phyloP scores from a whole-genome alignment of 73 alveolate species.

The Tetrahymena malaccensis region DNA sequence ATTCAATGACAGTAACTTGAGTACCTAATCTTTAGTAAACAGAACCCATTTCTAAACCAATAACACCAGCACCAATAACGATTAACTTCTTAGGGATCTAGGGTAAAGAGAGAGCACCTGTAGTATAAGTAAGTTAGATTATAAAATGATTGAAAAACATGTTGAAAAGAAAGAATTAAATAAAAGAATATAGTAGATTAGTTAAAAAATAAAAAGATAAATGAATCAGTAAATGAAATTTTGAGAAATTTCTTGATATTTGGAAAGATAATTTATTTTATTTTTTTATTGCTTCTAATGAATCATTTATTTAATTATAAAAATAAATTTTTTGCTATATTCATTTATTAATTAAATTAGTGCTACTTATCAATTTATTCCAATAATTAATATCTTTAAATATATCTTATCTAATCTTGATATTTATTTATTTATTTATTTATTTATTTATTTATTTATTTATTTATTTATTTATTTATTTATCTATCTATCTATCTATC shows the following conservation, averaged over 20 bases:
- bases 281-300: neutral
- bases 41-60: slow-evolving; percentile 92
- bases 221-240: too few species aligned
- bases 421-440: too few species aligned
- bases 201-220: neutral
- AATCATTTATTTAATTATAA: too few species aligned
- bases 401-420: neutral
- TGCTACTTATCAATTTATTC: neutral
- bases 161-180: neutral
- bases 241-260: neutral
- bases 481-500: too few species aligned
- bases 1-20: slow-evolving; percentile 89
- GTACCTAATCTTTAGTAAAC: slow-evolving; percentile 90
- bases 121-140: neutral
- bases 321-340: too few species aligned
- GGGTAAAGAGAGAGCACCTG: slow-evolving; percentile 57
- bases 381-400: neutral
- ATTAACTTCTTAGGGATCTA: slow-evolving; percentile 85
- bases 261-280: neutral
- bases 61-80: slow-evolving; percentile 96
- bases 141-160: neutral
- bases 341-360: neutral
- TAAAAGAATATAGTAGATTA: neutral
- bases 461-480: too few species aligned
- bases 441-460: too few species aligned